Base-by-base conservation (phyloP, 2,329 filamentous ascomycete species). In the Neopestalotiopsis rosae region DNA sequence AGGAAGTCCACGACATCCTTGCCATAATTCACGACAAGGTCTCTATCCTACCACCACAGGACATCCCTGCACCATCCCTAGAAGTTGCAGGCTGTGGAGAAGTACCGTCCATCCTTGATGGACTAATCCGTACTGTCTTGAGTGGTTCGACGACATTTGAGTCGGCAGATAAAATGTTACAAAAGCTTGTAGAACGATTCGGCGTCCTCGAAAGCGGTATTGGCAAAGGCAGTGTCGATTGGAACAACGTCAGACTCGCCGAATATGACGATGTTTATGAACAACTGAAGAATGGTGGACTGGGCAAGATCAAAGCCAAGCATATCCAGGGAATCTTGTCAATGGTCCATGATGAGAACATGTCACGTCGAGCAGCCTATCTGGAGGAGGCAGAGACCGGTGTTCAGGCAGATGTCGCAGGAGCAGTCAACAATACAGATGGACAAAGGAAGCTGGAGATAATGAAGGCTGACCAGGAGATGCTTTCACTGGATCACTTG, bases 281-380 rank as follows among this genome's bases (percentile, higher is more conserved):
- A 65, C 88, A 92, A 0, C 94, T 96, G 75, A 90, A 89, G 72
- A 80, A 82, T 7, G 93, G 92, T 10, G 94, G 94, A 0, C 82
- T 95, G 2, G 91, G 89, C 2, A 86, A 88, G n/a, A 84, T 85
- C 17, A 96, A 95, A 79, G 90, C 89, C 69, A 90, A 87, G 66
- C 85, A 91, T 72, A 93, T 97, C 75, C 94, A 95, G 77, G 80
- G 81, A 17, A 94, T 94, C 45, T 83, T 97, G 9, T 88, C 94
- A 65, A 89, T 90, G 79, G 91, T 94, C 0, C 89, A 92, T 75
- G 82, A 89, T 59, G 90, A 94, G 72, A 94, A 93, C 67, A 81
- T 88, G 32, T 70, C 76, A 34, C 75, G 80, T 28, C 75, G 76
- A 14, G 79, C 86, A 24, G 84, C 84, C 0, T 82, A 90, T 28